Evolutionary conservation across 345 rosid species (phyloP).

Genomic region (Cardamine chenopodiifolia): DNA sequence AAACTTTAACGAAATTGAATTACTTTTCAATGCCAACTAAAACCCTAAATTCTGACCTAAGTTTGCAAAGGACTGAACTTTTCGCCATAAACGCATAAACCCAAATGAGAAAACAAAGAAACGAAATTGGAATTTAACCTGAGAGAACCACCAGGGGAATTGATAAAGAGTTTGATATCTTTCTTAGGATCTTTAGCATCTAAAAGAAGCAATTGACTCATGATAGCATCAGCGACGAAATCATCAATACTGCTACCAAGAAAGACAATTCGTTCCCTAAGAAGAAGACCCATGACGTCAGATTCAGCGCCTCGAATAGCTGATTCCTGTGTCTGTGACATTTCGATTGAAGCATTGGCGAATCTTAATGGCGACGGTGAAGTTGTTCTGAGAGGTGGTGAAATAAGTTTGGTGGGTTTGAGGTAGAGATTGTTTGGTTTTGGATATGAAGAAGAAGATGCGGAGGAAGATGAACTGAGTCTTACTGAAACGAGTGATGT

Average conservation of each 20-base stretch:
- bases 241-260: slow-evolving; percentile 78
- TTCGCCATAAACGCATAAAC: slow-evolving; percentile 3
- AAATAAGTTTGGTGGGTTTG: slow-evolving; percentile 39
- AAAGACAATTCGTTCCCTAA: slow-evolving; percentile 82
- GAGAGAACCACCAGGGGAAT: slow-evolving; percentile 88
- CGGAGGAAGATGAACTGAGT: slow-evolving; percentile 36
- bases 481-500: slow-evolving; percentile 44
- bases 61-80: neutral
- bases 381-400: slow-evolving; percentile 41
- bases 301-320: slow-evolving; percentile 75
- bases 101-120: slow-evolving; percentile 2
- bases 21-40: neutral
- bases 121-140: slow-evolving; percentile 48
- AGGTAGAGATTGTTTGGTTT: slow-evolving; percentile 39
- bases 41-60: slow-evolving; percentile 1
- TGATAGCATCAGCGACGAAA: slow-evolving; percentile 81
- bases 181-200: slow-evolving; percentile 90
- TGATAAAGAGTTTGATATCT: slow-evolving; percentile 87
- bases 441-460: slow-evolving; percentile 25
- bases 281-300: slow-evolving; percentile 87
- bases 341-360: slow-evolving; percentile 43
- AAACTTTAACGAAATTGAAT: neutral
- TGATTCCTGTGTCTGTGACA: slow-evolving; percentile 62
- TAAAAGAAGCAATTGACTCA: slow-evolving; percentile 79
- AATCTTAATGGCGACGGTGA: slow-evolving; percentile 36